A percentile compares a stretch with the other conserved stretches of the same genome.
Evolutionary conservation across 2,329 filamentous ascomycete species (phyloP).

Genomic region (Aspergillus versicolor): DNA sequence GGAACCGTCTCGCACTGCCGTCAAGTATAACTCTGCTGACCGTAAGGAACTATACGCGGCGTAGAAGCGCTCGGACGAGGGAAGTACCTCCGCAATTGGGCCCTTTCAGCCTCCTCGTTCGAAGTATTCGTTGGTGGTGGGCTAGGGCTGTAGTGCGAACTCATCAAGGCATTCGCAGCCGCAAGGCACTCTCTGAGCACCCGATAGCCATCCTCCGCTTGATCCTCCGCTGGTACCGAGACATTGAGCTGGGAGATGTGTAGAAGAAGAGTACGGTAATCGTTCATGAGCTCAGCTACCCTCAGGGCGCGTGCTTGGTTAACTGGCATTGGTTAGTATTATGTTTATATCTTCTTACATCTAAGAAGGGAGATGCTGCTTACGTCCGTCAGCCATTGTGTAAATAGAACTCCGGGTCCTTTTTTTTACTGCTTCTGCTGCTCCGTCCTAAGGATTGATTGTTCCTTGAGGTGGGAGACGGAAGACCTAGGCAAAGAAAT

Average conservation of each 20-base stretch:
- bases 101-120: constrained; percentile 55
- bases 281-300: constrained; percentile 62
- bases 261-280: constrained; percentile 61
- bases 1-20: constrained; percentile 59
- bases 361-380: constrained; percentile 23
- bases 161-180: constrained; percentile 56
- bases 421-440: neutral
- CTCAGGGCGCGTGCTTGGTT: constrained; percentile 64
- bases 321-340: constrained; percentile 43
- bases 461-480: constrained; percentile 2
- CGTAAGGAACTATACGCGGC: constrained; percentile 9
- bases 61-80: constrained; percentile 17
- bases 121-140: constrained; percentile 41
- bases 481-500: neutral
- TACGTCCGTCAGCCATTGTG: constrained; percentile 59
- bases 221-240: constrained; percentile 54
- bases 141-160: constrained; percentile 52
- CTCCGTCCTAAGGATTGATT: neutral
- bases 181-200: constrained; percentile 56
- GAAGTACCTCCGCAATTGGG: constrained; percentile 55
- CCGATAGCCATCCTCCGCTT: constrained; percentile 59
- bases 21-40: constrained; percentile 58
- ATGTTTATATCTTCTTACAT: neutral
- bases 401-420: neutral
- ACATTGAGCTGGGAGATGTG: constrained; percentile 58